Percentiles rank a stretch among this genome's conserved stretches.
Conservation (phyloP, 1,139 yeast genomes). For the Blastobotrys elegans region DNA sequence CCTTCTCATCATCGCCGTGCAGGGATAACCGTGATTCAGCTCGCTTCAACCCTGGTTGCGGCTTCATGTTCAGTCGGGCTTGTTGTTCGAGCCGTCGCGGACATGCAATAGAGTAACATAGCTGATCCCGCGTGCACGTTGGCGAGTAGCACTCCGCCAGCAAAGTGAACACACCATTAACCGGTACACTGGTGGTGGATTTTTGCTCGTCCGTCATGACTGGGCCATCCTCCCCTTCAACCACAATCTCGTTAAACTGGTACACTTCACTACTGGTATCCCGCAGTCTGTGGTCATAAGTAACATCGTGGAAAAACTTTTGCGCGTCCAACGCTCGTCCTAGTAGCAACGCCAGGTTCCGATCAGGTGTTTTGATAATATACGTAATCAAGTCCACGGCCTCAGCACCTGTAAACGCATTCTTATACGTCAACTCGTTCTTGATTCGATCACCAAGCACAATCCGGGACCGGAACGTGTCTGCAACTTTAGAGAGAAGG, state of each 20-base stretch:
- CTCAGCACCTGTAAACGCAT: slow-evolving; percentile 90
- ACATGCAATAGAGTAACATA: slow-evolving; percentile 96
- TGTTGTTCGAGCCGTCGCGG: slow-evolving; percentile 95
- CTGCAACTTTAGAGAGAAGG: slow-evolving; percentile 76
- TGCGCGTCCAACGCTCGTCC: slow-evolving; percentile 96
- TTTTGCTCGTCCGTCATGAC: slow-evolving; percentile 4
- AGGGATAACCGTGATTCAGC: slow-evolving; percentile 77
- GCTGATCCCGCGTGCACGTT: slow-evolving; percentile 81
- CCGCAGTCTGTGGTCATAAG: slow-evolving; percentile 86
- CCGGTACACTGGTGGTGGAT: slow-evolving; percentile 27
- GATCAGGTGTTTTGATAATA: slow-evolving; percentile 82
- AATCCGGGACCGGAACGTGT: slow-evolving; percentile 65
- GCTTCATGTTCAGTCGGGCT: slow-evolving; percentile 82
- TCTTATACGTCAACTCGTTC: slow-evolving; percentile 92
- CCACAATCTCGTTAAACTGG: slow-evolving; percentile 62
- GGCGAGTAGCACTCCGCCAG: slow-evolving; percentile 95
- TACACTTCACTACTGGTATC: slow-evolving; percentile 87
- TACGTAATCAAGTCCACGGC: slow-evolving; percentile 87
- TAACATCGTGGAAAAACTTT: slow-evolving; percentile 89
- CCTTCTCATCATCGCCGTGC: slow-evolving; percentile 71
- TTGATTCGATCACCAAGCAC: slow-evolving; percentile 75
- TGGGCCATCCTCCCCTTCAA: slow-evolving; percentile 22
- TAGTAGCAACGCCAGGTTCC: slow-evolving; percentile 79
- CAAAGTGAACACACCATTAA: slow-evolving; percentile 89
- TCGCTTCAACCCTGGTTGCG: slow-evolving; percentile 79